A percentile compares a stretch with the other conserved stretches of the same genome.
Conservation (phyloP, 495 filamentous ascomycete genomes). For the Physcia stellaris region DNA sequence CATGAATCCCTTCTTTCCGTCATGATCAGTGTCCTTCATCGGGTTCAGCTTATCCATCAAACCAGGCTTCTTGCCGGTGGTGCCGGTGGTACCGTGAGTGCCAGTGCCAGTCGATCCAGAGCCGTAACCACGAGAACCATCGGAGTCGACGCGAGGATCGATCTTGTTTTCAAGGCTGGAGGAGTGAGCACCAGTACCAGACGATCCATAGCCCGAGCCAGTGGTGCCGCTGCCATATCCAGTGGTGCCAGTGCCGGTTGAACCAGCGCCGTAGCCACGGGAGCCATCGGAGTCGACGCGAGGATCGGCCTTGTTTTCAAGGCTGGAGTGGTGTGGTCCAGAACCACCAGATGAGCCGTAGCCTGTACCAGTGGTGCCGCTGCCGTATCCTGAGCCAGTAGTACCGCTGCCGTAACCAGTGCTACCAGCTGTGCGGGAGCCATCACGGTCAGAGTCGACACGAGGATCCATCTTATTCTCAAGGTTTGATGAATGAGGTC, state of each 20-base stretch:
- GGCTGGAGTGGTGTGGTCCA: slow-evolving; percentile 5
- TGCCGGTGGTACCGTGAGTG: background rate
- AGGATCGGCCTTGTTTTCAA: too few species aligned
- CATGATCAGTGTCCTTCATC: slow-evolving; percentile 27
- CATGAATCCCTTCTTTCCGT: slow-evolving; percentile 33
- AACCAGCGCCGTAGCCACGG: slow-evolving; percentile 7
- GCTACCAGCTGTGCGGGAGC: slow-evolving; percentile 9
- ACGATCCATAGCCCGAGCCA: slow-evolving; percentile 5
- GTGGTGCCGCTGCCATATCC: slow-evolving; percentile 8
- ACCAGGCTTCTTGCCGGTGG: slow-evolving; percentile 19
- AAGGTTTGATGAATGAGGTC: slow-evolving; percentile 14
- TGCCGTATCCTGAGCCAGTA: slow-evolving; percentile 8
- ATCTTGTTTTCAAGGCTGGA: too few species aligned
- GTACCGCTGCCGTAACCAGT: slow-evolving; percentile 5
- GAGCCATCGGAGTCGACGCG: background rate
- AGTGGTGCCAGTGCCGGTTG: slow-evolving; percentile 2
- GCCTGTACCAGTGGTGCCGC: slow-evolving; percentile 1
- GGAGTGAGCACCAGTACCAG: slow-evolving; percentile 3
- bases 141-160: too few species aligned
- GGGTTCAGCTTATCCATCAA: slow-evolving; percentile 35
- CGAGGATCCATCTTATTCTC: slow-evolving; percentile 17
- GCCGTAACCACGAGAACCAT: slow-evolving; percentile 4
- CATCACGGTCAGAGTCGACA: slow-evolving; percentile 14
- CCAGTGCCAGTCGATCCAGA: slow-evolving; percentile 7
- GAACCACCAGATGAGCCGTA: background rate